These are phyloP conservation scores for Thalassia testudinum DNA, from an alignment of 116 monocot species.

Conservation along the genomic window DNA sequence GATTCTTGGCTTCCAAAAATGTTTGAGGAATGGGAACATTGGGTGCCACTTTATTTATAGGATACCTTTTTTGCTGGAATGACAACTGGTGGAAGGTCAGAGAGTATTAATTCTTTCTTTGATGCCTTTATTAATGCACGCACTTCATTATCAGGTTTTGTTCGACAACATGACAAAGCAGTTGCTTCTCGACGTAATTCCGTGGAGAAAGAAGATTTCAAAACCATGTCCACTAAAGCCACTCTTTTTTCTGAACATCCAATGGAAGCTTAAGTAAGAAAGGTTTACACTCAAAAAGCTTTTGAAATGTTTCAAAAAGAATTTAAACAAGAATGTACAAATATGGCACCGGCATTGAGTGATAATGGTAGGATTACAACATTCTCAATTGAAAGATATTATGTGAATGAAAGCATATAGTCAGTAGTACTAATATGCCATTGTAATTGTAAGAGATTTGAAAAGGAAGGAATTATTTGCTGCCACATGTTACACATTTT, in stretches of 20 bases:
- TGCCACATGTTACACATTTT: background rate
- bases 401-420: background rate
- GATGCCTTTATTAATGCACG: slow-evolving; percentile 1
- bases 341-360: background rate
- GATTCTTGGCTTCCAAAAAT: slow-evolving; percentile 1
- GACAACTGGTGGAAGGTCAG: slow-evolving; percentile 1
- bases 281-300: background rate
- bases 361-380: background rate
- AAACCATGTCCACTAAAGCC: background rate
- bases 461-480: background rate
- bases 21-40: background rate
- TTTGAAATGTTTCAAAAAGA: background rate
- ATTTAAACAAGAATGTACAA: background rate
- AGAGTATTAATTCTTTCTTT: slow-evolving; percentile 9
- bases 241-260: background rate
- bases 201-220: background rate
- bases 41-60: background rate
- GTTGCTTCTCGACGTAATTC: too few relatives aligned
- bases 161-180: slow-evolving; percentile 4
- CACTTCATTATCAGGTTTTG: slow-evolving; percentile 4
- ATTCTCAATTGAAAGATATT: background rate
- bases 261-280: background rate
- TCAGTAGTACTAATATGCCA: background rate
- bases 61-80: slow-evolving; percentile 6
- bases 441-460: background rate